phyloP scores from a whole-genome alignment of 2,329 filamentous ascomycete genomes.

The Fonsecaea nubica region DNA sequence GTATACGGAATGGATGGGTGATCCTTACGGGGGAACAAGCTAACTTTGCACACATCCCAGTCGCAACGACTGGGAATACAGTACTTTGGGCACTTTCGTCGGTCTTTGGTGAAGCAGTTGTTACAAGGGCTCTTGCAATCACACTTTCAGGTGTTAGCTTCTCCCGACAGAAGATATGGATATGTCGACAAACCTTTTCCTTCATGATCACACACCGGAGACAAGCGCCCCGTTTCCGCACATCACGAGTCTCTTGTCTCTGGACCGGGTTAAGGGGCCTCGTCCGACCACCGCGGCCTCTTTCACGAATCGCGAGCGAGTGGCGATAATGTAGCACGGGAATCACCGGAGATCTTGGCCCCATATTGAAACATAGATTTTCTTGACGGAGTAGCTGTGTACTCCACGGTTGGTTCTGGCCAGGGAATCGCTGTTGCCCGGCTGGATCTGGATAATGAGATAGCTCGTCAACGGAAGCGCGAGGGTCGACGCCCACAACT shows the following conservation, averaged over 20 bases:
- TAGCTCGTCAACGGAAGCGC: constrained; percentile 16
- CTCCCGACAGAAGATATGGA: constrained; percentile 8
- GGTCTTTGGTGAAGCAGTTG: constrained; percentile 30
- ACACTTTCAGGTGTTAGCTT: constrained; percentile 35
- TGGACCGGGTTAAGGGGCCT: constrained; percentile 28
- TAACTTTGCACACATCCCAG: constrained; percentile 22
- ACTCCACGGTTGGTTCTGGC: constrained; percentile 28
- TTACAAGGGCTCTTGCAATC: constrained; percentile 23
- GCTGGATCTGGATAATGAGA: constrained; percentile 23
- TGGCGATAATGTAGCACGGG: constrained; percentile 2
- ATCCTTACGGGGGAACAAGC: constrained; percentile 31
- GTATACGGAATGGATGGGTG: neutral
- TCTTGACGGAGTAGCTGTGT: constrained; percentile 20
- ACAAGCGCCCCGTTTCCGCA: constrained; percentile 33
- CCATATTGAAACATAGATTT: constrained; percentile 17
- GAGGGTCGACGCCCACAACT: constrained; percentile 32
- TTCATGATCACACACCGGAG: constrained; percentile 36
- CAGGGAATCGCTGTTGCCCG: constrained; percentile 23
- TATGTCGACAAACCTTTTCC: constrained; percentile 28
- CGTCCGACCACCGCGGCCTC: constrained; percentile 20
- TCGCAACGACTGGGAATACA: constrained; percentile 29
- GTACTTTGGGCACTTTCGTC: constrained; percentile 33
- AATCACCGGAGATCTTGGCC: neutral
- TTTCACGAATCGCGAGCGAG: constrained; percentile 21
- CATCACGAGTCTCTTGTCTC: constrained; percentile 31